A percentile compares a stretch with the other conserved stretches of the same genome.
phyloP scores from a whole-genome alignment of 2,329 filamentous ascomycete genomes.

The Achaetomium macrosporum region DNA sequence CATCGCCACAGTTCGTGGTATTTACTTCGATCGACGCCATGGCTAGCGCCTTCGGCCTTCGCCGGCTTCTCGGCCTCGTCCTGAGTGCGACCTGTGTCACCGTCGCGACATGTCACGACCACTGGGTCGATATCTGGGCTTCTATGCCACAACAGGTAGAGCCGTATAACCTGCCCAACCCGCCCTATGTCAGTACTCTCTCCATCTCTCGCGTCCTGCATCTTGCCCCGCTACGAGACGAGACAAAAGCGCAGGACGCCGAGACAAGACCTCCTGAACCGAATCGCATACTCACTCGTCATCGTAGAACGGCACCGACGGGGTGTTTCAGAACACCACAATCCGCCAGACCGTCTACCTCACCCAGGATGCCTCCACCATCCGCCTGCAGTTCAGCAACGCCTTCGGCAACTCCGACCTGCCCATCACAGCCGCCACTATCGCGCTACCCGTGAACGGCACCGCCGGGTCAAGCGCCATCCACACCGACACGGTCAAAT shows the following conservation, averaged over 20 bases:
- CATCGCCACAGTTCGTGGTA: not conserved
- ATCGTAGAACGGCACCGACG: slow-evolving; percentile 44
- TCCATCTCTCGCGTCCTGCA: not conserved
- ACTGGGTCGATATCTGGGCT: slow-evolving; percentile 58
- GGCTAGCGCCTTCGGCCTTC: slow-evolving; percentile 9
- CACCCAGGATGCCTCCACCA: slow-evolving; percentile 44
- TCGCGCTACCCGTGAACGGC: slow-evolving; percentile 49
- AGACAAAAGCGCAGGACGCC: not conserved
- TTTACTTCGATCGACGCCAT: slow-evolving; percentile 6
- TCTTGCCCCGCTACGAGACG: not conserved
- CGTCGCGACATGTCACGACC: slow-evolving; percentile 27
- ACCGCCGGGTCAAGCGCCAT: slow-evolving; percentile 46
- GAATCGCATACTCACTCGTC: slow-evolving; percentile 12
- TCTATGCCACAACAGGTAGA: slow-evolving; percentile 59
- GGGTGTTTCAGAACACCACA: slow-evolving; percentile 53
- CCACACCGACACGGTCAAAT: slow-evolving; percentile 40
- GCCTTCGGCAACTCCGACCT: slow-evolving; percentile 54
- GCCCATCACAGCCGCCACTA: slow-evolving; percentile 49
- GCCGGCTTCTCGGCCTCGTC: slow-evolving; percentile 16
- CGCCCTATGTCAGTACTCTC: slow-evolving; percentile 44
- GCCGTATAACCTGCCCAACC: slow-evolving; percentile 50
- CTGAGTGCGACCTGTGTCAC: slow-evolving; percentile 10
- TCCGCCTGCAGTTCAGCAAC: slow-evolving; percentile 57
- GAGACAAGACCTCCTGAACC: not conserved
- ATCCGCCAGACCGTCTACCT: slow-evolving; percentile 57